Evolutionary conservation across 2,329 filamentous ascomycete genomes (phyloP).

Genomic region (Colletotrichum limetticola): DNA sequence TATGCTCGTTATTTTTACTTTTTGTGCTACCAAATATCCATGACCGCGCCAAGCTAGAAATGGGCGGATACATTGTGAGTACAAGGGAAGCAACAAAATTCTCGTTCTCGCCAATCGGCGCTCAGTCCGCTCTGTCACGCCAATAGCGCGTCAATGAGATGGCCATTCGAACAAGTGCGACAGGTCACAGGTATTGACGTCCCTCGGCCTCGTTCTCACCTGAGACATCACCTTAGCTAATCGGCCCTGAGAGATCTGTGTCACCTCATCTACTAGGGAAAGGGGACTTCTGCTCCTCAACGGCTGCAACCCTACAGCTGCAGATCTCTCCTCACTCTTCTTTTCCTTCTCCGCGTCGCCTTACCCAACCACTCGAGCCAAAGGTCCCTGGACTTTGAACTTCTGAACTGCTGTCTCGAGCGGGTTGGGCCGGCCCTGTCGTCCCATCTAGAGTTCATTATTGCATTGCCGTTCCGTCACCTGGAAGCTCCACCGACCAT

Average conservation of each 20-base stretch:
- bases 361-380: background rate
- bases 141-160: background rate
- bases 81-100: background rate
- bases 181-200: background rate
- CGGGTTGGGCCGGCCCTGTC: constrained; percentile 1
- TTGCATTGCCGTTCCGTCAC: background rate
- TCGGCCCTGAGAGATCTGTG: constrained; percentile 2
- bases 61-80: background rate
- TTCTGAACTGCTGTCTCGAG: background rate
- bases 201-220: background rate
- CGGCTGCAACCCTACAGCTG: background rate
- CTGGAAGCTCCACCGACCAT: background rate
- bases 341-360: background rate
- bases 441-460: constrained; percentile 17
- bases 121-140: background rate
- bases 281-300: background rate
- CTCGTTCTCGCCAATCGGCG: background rate
- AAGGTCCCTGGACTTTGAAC: background rate
- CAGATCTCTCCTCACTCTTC: constrained; percentile 4
- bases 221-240: background rate
- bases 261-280: constrained; percentile 5
- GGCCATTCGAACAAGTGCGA: background rate
- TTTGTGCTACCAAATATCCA: background rate
- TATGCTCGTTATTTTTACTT: background rate
- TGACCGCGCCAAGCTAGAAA: constrained; percentile 6